Conservation (phyloP, 2,329 filamentous ascomycete genomes). For the Hymenoscyphus fructigenus region DNA sequence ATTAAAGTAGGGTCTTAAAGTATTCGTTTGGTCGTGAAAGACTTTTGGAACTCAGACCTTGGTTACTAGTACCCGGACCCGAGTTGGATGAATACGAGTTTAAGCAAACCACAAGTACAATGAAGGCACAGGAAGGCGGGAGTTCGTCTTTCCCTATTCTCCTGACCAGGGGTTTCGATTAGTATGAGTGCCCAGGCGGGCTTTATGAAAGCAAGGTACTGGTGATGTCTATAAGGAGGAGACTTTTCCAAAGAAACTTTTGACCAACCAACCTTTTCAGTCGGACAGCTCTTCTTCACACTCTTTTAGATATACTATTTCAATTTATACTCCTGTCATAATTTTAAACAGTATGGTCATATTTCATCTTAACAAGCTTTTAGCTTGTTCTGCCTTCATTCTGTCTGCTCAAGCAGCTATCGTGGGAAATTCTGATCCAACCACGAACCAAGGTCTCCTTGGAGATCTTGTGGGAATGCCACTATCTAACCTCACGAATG, state of each 20-base stretch:
- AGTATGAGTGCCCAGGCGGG: not conserved
- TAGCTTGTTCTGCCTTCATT: not conserved
- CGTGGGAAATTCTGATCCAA: not conserved
- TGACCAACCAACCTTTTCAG: not conserved
- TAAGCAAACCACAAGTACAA: not conserved
- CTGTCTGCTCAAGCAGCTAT: not conserved
- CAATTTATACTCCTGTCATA: not conserved
- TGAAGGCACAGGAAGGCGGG: not conserved
- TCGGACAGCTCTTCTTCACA: not conserved
- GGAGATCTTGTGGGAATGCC: slow-evolving; percentile 8
- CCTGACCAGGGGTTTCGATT: not conserved
- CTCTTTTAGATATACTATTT: not conserved
- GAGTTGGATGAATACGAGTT: not conserved
- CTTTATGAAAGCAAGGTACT: not conserved
- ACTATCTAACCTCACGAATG: slow-evolving; percentile 1
- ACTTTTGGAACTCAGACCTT: not conserved
- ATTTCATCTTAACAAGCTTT: not conserved
- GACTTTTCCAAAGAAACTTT: not conserved
- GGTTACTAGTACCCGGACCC: not conserved
- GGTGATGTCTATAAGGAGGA: not conserved
- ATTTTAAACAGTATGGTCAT: not conserved
- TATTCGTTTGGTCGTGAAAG: no score
- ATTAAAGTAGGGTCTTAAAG: no score
- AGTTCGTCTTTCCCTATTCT: not conserved
- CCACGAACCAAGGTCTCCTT: slow-evolving; percentile 2